Percentiles rank a stretch among this genome's conserved stretches.
Evolutionary conservation across 78 protist genomes (phyloP).

Genomic region (Mantamonas sphyraenae): DNA sequence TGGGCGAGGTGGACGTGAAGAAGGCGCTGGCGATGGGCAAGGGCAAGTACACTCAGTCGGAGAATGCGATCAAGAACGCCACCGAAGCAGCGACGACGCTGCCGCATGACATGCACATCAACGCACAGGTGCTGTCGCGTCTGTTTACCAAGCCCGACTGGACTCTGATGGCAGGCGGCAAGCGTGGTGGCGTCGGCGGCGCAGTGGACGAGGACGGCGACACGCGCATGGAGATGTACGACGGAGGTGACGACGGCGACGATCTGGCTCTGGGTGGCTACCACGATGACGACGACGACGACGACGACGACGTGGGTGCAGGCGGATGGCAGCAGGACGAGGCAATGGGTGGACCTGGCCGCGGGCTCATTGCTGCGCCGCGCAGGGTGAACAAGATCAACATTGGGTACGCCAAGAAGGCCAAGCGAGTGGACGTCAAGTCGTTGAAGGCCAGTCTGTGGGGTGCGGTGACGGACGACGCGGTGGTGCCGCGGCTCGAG

Average conservation of each 20-base stretch:
- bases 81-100: slow-evolving; percentile 28
- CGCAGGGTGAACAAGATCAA: neutral
- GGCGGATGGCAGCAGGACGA: neutral
- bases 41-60: slow-evolving; percentile 6
- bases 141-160: slow-evolving; percentile 56
- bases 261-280: neutral
- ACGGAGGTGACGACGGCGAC: neutral
- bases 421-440: slow-evolving; percentile 46
- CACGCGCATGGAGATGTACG: too few relatives aligned
- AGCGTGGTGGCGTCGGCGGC: too few relatives aligned
- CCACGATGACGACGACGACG: neutral
- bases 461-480: neutral
- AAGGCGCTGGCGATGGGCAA: neutral
- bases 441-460: slow-evolving; percentile 25
- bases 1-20: too few relatives aligned
- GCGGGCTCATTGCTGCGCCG: slow-evolving; percentile 26
- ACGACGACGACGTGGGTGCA: neutral
- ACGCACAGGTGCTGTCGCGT: slow-evolving; percentile 15
- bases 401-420: slow-evolving; percentile 8
- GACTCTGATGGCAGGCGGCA: too few relatives aligned
- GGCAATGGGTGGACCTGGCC: neutral
- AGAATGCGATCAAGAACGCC: slow-evolving; percentile 11
- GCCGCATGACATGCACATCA: slow-evolving; percentile 57
- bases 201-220: too few relatives aligned
- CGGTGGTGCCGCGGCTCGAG: too few relatives aligned